phyloP scores from a whole-genome alignment of 371 early-diverging fungal genomes.

The Batrachochytrium dendrobatidis region DNA sequence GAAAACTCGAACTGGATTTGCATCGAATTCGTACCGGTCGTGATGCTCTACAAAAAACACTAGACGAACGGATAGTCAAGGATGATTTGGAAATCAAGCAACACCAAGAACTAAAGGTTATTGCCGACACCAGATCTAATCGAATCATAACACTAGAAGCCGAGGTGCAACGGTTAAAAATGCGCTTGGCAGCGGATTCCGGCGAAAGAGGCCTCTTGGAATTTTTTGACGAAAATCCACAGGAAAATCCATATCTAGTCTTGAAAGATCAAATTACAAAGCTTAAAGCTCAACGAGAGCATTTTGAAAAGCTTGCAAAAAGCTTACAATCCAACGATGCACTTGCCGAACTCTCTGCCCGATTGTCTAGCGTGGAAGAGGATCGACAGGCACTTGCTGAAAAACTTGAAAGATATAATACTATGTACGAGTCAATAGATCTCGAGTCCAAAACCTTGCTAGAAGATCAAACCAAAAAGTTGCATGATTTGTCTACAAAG shows the following conservation, averaged over 20 bases:
- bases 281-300: background rate
- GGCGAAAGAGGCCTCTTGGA: constrained; percentile 63
- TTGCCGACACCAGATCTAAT: constrained; percentile 62
- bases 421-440: constrained; percentile 3
- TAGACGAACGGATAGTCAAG: constrained; percentile 63
- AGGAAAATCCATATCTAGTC: constrained; percentile 39
- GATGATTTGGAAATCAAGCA: constrained; percentile 57
- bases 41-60: constrained; percentile 63
- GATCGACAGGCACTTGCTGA: background rate
- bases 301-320: background rate
- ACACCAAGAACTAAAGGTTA: constrained; percentile 52
- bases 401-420: background rate
- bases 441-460: constrained; percentile 2
- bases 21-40: constrained; percentile 69
- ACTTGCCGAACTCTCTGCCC: background rate
- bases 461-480: constrained; percentile 19
- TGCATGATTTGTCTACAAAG: constrained; percentile 41
- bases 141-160: constrained; percentile 56
- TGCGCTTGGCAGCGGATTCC: constrained; percentile 51
- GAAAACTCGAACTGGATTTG: constrained; percentile 64
- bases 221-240: constrained; percentile 51
- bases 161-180: constrained; percentile 60
- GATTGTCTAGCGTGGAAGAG: background rate
- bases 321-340: background rate
- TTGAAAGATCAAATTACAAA: constrained; percentile 47